A percentile compares a stretch with the other conserved stretches of the same genome.
phyloP scores from a whole-genome alignment of 2,329 filamentous ascomycete species.

The Pyrenochaeta sp. region DNA sequence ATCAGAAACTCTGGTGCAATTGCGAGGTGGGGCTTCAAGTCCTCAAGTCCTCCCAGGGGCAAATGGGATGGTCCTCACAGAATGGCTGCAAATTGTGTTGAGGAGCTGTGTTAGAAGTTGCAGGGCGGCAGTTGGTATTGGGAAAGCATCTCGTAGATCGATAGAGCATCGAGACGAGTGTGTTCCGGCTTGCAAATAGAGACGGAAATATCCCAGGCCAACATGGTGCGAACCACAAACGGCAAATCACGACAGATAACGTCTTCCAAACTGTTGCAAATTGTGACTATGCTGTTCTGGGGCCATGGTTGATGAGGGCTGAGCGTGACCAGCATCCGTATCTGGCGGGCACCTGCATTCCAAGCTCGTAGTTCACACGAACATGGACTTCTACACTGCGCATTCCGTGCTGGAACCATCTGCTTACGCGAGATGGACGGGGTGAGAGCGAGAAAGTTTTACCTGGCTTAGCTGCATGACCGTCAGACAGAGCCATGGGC shows the following conservation, averaged over 20 bases:
- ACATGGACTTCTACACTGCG: slow-evolving; percentile 16
- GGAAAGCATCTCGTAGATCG: slow-evolving; percentile 22
- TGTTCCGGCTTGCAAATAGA: slow-evolving; percentile 20
- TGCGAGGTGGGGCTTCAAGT: not conserved
- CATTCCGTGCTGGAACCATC: slow-evolving; percentile 19
- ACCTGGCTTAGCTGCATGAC: slow-evolving; percentile 38
- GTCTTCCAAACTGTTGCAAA: slow-evolving; percentile 24
- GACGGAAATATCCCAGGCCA: slow-evolving; percentile 14
- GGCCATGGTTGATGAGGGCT: slow-evolving; percentile 5
- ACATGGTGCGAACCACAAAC: not conserved
- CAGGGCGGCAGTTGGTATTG: slow-evolving; percentile 26
- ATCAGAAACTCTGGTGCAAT: too few relatives aligned
- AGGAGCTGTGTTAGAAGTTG: slow-evolving; percentile 16
- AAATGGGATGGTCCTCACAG: slow-evolving; percentile 19
- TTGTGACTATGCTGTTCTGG: slow-evolving; percentile 18
- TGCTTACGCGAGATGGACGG: slow-evolving; percentile 31
- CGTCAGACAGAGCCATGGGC: slow-evolving; percentile 33
- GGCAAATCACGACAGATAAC: slow-evolving; percentile 24
- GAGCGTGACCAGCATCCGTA: slow-evolving; percentile 21
- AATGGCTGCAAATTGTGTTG: slow-evolving; percentile 30
- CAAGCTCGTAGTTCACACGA: slow-evolving; percentile 15
- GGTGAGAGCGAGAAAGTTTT: slow-evolving; percentile 5
- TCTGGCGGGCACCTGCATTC: too few relatives aligned
- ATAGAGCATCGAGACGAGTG: slow-evolving; percentile 20
- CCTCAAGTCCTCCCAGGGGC: slow-evolving; percentile 13